A percentile compares a stretch with the other conserved stretches of the same genome.
Evolutionary conservation across 1,139 yeast genomes (phyloP).

Genomic region (Lodderomyces metapsilosis): DNA sequence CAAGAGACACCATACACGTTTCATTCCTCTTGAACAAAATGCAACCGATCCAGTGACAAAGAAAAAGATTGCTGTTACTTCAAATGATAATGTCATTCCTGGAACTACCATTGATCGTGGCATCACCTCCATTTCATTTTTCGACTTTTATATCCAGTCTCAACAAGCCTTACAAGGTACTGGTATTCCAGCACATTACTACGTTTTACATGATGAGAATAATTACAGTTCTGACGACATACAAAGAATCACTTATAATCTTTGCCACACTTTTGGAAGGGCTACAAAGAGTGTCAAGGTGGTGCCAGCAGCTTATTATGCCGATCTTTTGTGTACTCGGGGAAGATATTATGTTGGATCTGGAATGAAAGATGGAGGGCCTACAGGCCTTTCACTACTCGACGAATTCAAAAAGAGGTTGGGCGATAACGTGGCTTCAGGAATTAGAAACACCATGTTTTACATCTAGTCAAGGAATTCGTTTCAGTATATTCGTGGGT

Average conservation of each 20-base stretch:
- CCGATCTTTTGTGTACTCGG: slow-evolving; percentile 15
- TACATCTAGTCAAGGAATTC: slow-evolving; percentile 13
- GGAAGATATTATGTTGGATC: slow-evolving; percentile 14
- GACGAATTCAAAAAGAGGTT: slow-evolving; percentile 6
- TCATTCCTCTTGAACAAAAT: slow-evolving; percentile 14
- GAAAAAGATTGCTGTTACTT: slow-evolving; percentile 12
- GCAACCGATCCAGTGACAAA: slow-evolving; percentile 8
- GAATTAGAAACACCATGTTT: slow-evolving; percentile 13
- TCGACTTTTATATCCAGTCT: slow-evolving; percentile 16
- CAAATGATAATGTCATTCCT: slow-evolving; percentile 15
- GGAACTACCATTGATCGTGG: slow-evolving; percentile 14
- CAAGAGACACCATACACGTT: slow-evolving; percentile 16
- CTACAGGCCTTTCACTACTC: slow-evolving; percentile 7
- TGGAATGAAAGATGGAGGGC: slow-evolving; percentile 3
- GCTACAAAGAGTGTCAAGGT: slow-evolving; percentile 15
- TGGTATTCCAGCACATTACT: slow-evolving; percentile 17
- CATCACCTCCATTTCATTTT: slow-evolving; percentile 14
- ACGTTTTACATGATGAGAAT: slow-evolving; percentile 16
- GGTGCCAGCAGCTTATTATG: slow-evolving; percentile 16
- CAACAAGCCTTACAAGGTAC: slow-evolving; percentile 16
- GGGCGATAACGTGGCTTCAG: slow-evolving; percentile 11
- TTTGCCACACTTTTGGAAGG: slow-evolving; percentile 16
- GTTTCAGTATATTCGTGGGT: not conserved
- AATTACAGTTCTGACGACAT: slow-evolving; percentile 13
- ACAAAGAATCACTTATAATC: slow-evolving; percentile 14